Conservation (phyloP, 768 basidiomycete genomes). For the Rhizopogon rudus region DNA sequence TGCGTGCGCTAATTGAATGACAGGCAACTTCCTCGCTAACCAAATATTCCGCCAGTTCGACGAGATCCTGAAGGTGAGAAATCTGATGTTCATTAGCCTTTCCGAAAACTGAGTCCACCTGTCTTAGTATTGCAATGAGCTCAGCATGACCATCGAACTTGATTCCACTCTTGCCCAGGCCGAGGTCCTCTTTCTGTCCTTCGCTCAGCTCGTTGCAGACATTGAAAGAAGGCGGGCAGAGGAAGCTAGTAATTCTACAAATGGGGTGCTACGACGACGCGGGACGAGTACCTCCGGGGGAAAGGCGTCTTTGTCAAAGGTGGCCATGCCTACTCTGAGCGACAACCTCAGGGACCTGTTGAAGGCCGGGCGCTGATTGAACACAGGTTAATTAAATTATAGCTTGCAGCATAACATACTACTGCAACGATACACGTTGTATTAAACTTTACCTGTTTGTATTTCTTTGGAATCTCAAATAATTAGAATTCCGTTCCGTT, state of each 20-base stretch:
- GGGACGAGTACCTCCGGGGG: constrained; percentile 11
- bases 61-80: constrained; percentile 64
- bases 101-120: neutral
- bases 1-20: constrained; percentile 24
- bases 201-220: constrained; percentile 82
- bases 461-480: too few species aligned
- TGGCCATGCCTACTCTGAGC: constrained; percentile 47
- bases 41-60: constrained; percentile 52
- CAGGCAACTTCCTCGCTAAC: neutral
- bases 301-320: constrained; percentile 16
- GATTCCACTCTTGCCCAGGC: constrained; percentile 94
- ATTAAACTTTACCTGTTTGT: too few species aligned
- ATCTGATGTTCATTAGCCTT: constrained; percentile 2
- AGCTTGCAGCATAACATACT: neutral
- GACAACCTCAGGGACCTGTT: constrained; percentile 60
- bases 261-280: constrained; percentile 30
- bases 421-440: neutral
- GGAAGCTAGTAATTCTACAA: constrained; percentile 24
- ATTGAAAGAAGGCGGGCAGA: constrained; percentile 79
- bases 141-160: constrained; percentile 96
- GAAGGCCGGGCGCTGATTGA: constrained; percentile 36
- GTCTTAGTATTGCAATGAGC: constrained; percentile 82
- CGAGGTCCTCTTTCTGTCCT: constrained; percentile 93
- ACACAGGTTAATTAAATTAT: neutral
- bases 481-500: too few species aligned